Evolutionary conservation across 139 green algal species (phyloP), one percentile per base, ranked within the genome.

Genomic region (Auxenochlorella pyrenoidosa): DNA sequence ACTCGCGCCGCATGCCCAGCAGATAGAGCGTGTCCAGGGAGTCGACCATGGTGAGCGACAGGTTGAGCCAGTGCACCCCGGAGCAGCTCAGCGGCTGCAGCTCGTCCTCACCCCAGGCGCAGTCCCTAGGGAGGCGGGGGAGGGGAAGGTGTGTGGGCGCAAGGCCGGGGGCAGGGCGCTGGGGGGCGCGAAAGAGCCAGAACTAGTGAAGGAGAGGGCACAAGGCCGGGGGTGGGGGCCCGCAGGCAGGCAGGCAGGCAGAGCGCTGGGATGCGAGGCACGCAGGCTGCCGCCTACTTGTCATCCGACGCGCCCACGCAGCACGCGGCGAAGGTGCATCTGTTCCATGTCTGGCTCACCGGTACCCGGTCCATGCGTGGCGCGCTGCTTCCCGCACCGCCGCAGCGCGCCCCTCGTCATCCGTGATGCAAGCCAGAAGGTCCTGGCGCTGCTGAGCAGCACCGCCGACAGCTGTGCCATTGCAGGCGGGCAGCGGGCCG

Each of bases 21-120:
- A 98, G 89, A 38, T 95, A 73, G 22, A 98, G 91, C 10, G 96
- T 98, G 89, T 98, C 95, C 58, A 98, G 79, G 32, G 91, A 91
- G 88, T 98, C 96, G 12, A 97, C 91, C 34, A 98, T 91, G 5
- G 94, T 98, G 4, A 97, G 88, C 0, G 92, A 92, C 79, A 98
- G 86, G 65, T 87, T 86, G 77, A 96, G 93, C 93, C 94, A 97
- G 47, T 94, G 51, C 51, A 43, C n/a, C 15, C 51, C 58, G 1
- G 68, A 47, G 60, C 83, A 86, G n/a, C 89, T 90, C 6, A 94
- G 77, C 5, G 94, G 93, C 47, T 80, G 90, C 51, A 98, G 88
- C 86, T 98, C 96, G 75, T 98, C 96, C 66, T 94, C 30, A 5
- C 96, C 96, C 93, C 93, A 98, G 0, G 96, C 96, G 78, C 88